These are phyloP conservation scores for Sechiopsis laciniata DNA, from an alignment of 306 rosid genomes.

Conservation along the genomic window DNA sequence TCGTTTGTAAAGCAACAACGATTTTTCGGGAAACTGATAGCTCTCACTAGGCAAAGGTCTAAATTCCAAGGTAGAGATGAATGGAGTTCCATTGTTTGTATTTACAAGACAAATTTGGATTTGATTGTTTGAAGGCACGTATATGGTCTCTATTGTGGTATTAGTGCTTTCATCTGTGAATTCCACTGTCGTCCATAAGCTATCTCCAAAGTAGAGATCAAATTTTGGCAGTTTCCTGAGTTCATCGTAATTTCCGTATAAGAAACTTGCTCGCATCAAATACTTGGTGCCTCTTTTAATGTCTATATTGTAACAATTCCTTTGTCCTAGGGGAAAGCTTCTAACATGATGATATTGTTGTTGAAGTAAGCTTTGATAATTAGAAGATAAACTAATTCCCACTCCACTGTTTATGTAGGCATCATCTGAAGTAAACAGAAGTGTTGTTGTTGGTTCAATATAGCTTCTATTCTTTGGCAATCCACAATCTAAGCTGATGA, in stretches of 20 bases:
- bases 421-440: constrained; percentile 13
- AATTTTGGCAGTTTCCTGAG: too few species aligned
- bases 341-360: constrained; percentile 21
- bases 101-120: background rate
- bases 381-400: background rate
- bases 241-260: too few species aligned
- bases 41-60: constrained; percentile 6
- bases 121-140: too few species aligned
- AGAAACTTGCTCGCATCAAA: too few species aligned
- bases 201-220: too few species aligned
- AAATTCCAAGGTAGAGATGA: constrained; percentile 1
- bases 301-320: constrained; percentile 39
- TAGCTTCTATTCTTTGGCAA: constrained; percentile 9
- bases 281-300: background rate
- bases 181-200: too few species aligned
- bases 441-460: background rate
- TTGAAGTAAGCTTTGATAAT: background rate
- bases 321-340: constrained; percentile 32
- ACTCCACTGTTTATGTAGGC: background rate
- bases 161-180: too few species aligned
- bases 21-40: constrained; percentile 20
- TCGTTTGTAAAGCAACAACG: constrained; percentile 26
- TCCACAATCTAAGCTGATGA: constrained; percentile 24
- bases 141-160: too few species aligned
- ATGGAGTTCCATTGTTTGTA: background rate